Evolutionary conservation across 2,329 filamentous ascomycete genomes (phyloP), one percentile per base, ranked within the genome.

Genomic region (Scedosporium aurantiacum): DNA sequence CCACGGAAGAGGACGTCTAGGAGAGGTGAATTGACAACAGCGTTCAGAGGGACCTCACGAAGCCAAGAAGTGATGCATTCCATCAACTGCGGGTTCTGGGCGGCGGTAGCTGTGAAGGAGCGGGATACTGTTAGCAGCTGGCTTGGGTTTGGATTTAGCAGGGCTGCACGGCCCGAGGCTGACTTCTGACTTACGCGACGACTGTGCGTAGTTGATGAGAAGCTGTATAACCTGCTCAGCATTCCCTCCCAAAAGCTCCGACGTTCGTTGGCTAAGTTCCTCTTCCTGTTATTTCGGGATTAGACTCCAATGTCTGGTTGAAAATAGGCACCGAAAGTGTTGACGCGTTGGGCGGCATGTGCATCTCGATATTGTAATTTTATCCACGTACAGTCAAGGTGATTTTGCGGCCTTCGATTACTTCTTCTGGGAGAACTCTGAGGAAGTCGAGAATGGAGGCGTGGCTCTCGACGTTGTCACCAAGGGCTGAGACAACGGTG

Each of bases 381-480:
- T 80, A 79, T 88, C 86, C 83, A 93, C 91, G 80, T 94, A 96
- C 92, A 85, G 91, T 92, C 78, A 99, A 83, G 82, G 91, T 96
- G 82, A 99, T 97, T 80, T 97, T 99, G 78, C 94, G 91, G 78
- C 94, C 94, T 82, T 99, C 93, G 68, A 90, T 97, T 71, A 99
- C 94, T 82, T 99, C 94, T 81, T 99, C 94, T 62, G 94, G 94
- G 66, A 99, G 86, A 69, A 99, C 92, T 74, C 91, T 91, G 66
- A 99, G 82, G 75, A 99, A 99, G 75, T 99, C 94, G 70, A 99
- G 81, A 69, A 97, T 89, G 73, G 89, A 94, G 66, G 91, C 85
- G 69, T 94, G 85, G 72, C 88, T 91, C 70, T 87, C 85, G 63
- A 88, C 84, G 70, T 89, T 88, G 72, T 83, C 84, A 66, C 89